Base-by-base conservation (phyloP, 2,329 filamentous ascomycete species). In the Venturia pyrina region DNA sequence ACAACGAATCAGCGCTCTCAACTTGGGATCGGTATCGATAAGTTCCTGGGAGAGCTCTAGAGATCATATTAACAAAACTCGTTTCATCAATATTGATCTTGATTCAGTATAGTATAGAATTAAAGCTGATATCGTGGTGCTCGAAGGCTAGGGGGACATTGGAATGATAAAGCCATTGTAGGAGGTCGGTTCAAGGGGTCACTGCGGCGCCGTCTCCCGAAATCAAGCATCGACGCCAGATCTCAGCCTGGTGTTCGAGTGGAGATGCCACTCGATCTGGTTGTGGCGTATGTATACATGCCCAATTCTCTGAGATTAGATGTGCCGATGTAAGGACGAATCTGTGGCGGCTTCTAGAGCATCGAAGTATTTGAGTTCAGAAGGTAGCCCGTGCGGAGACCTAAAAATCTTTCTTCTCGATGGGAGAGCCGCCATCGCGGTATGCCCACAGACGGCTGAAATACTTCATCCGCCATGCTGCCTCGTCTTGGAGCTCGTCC, bases 371-470 rank as follows among this genome's bases (percentile, higher is more conserved):
- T 21, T 59, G 28, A 59, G 1, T 15, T 62, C 40, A 62, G 28
- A 62, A 62, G 34, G 60, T 62, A 28, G 59, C 59, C 15, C 59
- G 28, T 28, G 59, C 24, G 13, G 43, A 37, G 11, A 62, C 40
- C 59, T 43, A 21, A 5, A 43, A 43, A 15, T 24, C 28, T 5
- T 46, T 21, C 17, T 62, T 46, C 43, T 82, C 80, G 5, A 77
- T 70, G 0, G 85, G 85, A 56, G 79, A 82, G 66, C 72, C 76
- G 1, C 86, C 86, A 70, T 88, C 87, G 62, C 85, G 77, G 70
- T 88, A 88, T 68, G 81, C 77, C 85, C 86, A 87, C 32, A 88
- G 73, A 59, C 86, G 79, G 70, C 85, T 86, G 56, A 88, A 74
- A 65, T 88, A 82, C 73, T 82, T 86, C 5, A 87, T 85, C 71